Evolutionary conservation across 768 basidiomycete genomes (phyloP), one percentile per base, ranked within the genome.

Genomic region (Phallus indusiatus): DNA sequence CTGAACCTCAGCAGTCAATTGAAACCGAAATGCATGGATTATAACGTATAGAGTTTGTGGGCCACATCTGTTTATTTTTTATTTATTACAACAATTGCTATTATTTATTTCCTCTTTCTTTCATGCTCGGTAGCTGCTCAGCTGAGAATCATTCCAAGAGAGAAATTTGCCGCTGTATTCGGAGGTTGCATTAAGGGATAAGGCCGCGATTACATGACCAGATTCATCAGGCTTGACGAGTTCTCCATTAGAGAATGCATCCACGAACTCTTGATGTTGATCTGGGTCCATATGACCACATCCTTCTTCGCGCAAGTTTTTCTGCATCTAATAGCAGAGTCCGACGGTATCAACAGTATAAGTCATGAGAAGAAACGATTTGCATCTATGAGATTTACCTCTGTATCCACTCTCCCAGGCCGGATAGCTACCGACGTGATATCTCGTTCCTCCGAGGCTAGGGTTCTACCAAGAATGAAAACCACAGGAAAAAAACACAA

Each of bases 381-480:
- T 18, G 14, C 52, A 56, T 24, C 21, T 42, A 53, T 33, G n/a
- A 59, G 17, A 77, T 81, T 64, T 69, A 90, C 92, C 24, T 71
- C 73, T 8, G 92, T 94, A 61, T 94, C 84, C 24, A 96, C 91
- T 71, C 85, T 85, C 14, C 94, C 94, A 0, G 94, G 94, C 3
- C 93, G 81, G 1, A 96, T 64, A 16, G 94, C 87, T 34, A 94
- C 78, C 2, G 84, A 82, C 8, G 79, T 76, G 37, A 96, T 73
- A 35, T 77, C 74, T n/a, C 82, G 81, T 69, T 96, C 93, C 69
- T 96, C 94, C 64, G 81, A 81, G 17, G 85, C 88, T 18, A 95
- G 74, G 0, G 92, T 95, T 70, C 93, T 92, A 37, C 10, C 59
- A 28, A 62, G 63, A 59, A 37, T 7, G 18, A 53, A n/a, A 34